Evolutionary conservation across 164 flowering plant genomes (phyloP).

Genomic region (Cinnamomum chago): DNA sequence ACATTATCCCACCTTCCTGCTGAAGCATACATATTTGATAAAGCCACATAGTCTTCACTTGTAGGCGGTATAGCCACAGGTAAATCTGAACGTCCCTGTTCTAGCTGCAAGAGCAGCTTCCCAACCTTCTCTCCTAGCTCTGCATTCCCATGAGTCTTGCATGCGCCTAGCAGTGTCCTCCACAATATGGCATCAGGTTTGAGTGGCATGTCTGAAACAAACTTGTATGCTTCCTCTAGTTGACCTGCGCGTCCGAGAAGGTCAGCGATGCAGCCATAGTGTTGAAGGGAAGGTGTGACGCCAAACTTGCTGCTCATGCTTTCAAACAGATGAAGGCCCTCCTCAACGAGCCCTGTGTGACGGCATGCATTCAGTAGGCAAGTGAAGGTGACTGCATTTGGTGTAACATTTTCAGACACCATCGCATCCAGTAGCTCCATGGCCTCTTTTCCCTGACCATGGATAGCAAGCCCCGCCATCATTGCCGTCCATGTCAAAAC

Average conservation of each 20-base stretch:
- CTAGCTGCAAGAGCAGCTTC: conserved; percentile 32
- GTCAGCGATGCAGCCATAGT: conserved; percentile 66
- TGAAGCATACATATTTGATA: conserved; percentile 55
- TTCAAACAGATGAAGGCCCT: conserved; percentile 47
- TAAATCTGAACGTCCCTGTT: conserved; percentile 1
- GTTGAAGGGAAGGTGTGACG: conserved; percentile 37
- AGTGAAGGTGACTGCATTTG: conserved; percentile 54
- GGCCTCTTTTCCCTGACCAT: conserved; percentile 55
- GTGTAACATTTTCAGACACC: conserved; percentile 31
- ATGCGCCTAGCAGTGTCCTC: conserved; percentile 49
- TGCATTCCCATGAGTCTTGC: conserved; percentile 41
- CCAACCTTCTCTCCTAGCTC: conserved; percentile 51
- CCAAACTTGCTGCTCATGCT: conserved; percentile 35
- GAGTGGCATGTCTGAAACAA: conserved; percentile 32
- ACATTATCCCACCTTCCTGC: conserved; percentile 54
- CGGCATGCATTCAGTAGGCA: conserved; percentile 53
- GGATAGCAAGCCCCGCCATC: conserved; percentile 47
- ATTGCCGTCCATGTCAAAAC: conserved; percentile 57
- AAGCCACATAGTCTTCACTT: conserved; percentile 43
- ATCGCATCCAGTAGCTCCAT: conserved; percentile 36
- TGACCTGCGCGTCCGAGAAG: conserved; percentile 59
- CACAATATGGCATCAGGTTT: conserved; percentile 37
- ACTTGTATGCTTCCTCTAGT: conserved; percentile 42
- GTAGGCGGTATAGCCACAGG: not conserved
- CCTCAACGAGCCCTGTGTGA: conserved; percentile 53